Evolutionary conservation across 1,139 yeast species (phyloP).

Genomic region (Yamadazyma triangularis): DNA sequence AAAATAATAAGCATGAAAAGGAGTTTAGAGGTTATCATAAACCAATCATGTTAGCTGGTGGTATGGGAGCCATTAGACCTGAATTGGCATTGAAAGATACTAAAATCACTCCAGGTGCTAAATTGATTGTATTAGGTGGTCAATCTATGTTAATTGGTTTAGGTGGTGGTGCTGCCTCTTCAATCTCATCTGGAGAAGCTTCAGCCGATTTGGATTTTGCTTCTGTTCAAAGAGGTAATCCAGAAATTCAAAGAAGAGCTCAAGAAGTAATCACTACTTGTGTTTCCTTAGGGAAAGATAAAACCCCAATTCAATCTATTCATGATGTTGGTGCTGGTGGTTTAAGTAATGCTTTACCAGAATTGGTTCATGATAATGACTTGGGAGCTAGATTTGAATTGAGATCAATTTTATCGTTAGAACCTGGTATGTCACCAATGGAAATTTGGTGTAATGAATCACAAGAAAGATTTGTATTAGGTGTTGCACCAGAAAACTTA

Average conservation of each 20-base stretch:
- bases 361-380: constrained; percentile 93
- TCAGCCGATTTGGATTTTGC: constrained; percentile 97
- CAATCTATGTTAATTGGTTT: constrained; percentile 98
- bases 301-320: constrained; percentile 87
- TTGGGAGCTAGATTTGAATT: constrained; percentile 92
- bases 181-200: constrained; percentile 92
- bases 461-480: constrained; percentile 95
- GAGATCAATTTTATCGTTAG: constrained; percentile 84
- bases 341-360: constrained; percentile 93
- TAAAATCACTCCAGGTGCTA: constrained; percentile 88
- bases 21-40: constrained; percentile 96
- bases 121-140: constrained; percentile 93
- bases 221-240: constrained; percentile 98
- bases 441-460: constrained; percentile 99
- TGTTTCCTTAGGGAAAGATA: constrained; percentile 67
- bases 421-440: constrained; percentile 99
- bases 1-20: constrained; percentile 53
- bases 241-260: constrained; percentile 98
- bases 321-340: constrained; percentile 99
- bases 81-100: constrained; percentile 84
- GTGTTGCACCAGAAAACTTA: constrained; percentile 79
- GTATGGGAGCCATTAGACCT: constrained; percentile 95
- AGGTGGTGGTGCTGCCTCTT: constrained; percentile 99
- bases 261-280: constrained; percentile 97
- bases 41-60: constrained; percentile 99